Base-by-base conservation (phyloP, 2,329 filamentous ascomycete species). In the Aspergillus sp. region DNA sequence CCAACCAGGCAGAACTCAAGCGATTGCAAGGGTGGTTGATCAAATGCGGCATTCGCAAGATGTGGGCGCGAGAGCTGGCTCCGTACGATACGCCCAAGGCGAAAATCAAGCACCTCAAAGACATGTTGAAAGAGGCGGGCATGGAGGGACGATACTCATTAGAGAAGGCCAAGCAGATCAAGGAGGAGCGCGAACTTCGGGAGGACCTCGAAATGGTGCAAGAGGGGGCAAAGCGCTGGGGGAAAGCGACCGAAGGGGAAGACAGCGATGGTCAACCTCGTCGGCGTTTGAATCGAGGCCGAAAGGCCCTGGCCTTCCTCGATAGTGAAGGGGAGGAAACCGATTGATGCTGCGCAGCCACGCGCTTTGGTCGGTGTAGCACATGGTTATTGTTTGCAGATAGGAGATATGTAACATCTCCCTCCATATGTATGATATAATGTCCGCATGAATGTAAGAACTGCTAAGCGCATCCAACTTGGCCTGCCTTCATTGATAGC, bases 1-100 rank as follows among this genome's bases (percentile, higher is more conserved):
- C 88, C 0, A 84, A 92, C 59, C 86, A 91, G 58, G 86, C 84
- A 3, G 90, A 96, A 72, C 89, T 97, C 70, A 98, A 96, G 74
- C 89, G 87, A 49, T 80, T 98, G 3, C 93, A 98, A 76, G 85
- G 86, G 8, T 91, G 93, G 74, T 83, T 99, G 6, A 77, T 88
- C 46, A 96, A 97, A 75, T 99, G 93, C 68, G 93, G 93, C 31
- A 86, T 97, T 55, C 89, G 91, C 53, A 98, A 97, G 72, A 84
- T 97, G 60, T 99, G 95, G 93, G 85, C 84, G 50, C 86, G 89
- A 62, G 91, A 97, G 74, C 82, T 99, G 27, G 90, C 90, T 72
- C 80, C 86, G 55, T 92, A 85, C 67, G 84, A 87, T 55, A 90
- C 93, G 23, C 71, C 83, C 4, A 89, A 86, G 60, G 90, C 86